Evolutionary conservation across 495 filamentous ascomycete genomes (phyloP).

Genomic region (Lasiosphaeria hispida): DNA sequence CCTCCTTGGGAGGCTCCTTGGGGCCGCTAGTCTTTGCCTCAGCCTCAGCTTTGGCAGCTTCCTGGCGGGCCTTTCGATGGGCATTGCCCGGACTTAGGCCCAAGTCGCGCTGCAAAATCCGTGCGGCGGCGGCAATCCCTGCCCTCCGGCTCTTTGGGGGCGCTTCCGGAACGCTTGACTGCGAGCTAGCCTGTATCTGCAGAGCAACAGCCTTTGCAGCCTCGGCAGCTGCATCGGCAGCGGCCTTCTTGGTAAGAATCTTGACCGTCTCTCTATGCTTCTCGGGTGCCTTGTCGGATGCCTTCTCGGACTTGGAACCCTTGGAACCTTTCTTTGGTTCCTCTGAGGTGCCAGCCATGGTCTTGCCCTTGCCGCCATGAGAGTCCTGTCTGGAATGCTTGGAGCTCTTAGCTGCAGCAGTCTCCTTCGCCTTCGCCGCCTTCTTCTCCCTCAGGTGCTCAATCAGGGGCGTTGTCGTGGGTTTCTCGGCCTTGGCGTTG

Average conservation of each 20-base stretch:
- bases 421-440: conserved; percentile 78
- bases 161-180: conserved; percentile 26
- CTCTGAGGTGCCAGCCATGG: conserved; percentile 46
- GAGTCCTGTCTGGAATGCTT: conserved; percentile 50
- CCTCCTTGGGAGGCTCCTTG: conserved; percentile 33
- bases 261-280: conserved; percentile 74
- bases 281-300: conserved; percentile 39
- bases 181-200: conserved; percentile 30
- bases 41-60: conserved; percentile 51
- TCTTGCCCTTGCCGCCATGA: conserved; percentile 48
- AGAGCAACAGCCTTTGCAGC: conserved; percentile 39
- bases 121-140: conserved; percentile 70
- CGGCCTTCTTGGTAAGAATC: conserved; percentile 69
- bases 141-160: conserved; percentile 56
- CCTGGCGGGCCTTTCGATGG: conserved; percentile 51
- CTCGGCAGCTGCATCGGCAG: conserved; percentile 51
- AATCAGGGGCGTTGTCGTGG: conserved; percentile 82
- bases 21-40: conserved; percentile 40
- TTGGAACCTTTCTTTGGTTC: conserved; percentile 49
- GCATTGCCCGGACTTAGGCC: conserved; percentile 68
- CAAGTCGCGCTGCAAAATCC: conserved; percentile 86
- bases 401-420: conserved; percentile 44
- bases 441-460: conserved; percentile 90
- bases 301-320: conserved; percentile 46
- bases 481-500: conserved; percentile 55